phyloP scores from a whole-genome alignment of 2,329 filamentous ascomycete species.

The Berkeleyomyces basicola region DNA sequence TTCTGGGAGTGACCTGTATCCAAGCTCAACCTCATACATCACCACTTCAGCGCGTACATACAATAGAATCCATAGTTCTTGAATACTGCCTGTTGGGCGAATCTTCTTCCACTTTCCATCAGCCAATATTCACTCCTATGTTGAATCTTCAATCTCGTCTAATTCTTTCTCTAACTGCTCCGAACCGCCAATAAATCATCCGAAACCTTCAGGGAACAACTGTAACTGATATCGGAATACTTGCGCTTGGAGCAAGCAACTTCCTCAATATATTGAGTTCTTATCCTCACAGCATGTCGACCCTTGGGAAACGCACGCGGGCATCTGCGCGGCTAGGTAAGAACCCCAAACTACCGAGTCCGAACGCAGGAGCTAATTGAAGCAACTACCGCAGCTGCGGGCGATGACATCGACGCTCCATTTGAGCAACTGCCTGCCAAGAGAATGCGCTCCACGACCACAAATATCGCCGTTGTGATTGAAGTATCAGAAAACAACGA shows the following conservation, averaged over 20 bases:
- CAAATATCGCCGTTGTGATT: not conserved
- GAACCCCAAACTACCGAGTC: not conserved
- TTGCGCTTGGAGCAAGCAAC: not conserved
- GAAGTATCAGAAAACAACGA: conserved; percentile 5
- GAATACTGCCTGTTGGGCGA: too few species aligned
- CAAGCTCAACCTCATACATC: not conserved
- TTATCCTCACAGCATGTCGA: conserved; percentile 4
- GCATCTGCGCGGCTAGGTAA: conserved; percentile 12
- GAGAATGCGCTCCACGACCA: not conserved
- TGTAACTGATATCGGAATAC: not conserved
- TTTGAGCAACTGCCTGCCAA: conserved; percentile 7
- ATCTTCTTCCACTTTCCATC: not conserved
- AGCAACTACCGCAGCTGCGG: not conserved
- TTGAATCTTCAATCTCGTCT: not conserved
- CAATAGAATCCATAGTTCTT: too few species aligned
- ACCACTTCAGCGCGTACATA: not conserved
- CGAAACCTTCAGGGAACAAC: not conserved
- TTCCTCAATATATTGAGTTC: not conserved
- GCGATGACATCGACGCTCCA: conserved; percentile 1
- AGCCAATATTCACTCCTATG: not conserved
- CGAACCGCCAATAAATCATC: not conserved
- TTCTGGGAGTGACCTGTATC: not conserved
- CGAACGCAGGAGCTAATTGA: not conserved
- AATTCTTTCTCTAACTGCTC: not conserved
- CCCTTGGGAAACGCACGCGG: conserved; percentile 12